phyloP scores from a whole-genome alignment of 495 filamentous ascomycete species.

The Polyplosphaeria fusca region DNA sequence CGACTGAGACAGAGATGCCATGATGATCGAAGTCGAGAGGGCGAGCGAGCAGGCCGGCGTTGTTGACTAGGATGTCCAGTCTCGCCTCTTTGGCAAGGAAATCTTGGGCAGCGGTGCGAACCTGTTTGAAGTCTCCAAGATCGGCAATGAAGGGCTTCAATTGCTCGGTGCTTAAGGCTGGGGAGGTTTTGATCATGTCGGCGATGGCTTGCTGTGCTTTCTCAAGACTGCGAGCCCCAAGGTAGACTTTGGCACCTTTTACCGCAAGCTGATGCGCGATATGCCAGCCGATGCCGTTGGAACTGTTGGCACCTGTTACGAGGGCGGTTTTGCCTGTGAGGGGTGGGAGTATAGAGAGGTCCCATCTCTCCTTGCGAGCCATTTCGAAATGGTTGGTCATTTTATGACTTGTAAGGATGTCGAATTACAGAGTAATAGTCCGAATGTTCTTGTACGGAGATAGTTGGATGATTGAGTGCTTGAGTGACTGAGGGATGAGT shows the following conservation, averaged over 20 bases:
- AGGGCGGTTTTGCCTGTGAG: conserved; percentile 7
- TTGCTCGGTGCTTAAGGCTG: not conserved
- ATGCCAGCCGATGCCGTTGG: conserved; percentile 7
- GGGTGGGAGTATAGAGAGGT: not conserved
- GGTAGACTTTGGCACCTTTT: conserved; percentile 14
- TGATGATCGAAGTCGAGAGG: not conserved
- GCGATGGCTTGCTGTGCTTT: conserved; percentile 6
- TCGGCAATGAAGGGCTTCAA: conserved; percentile 3
- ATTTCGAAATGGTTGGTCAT: not conserved
- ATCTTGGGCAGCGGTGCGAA: not conserved
- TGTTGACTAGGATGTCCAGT: conserved; percentile 22
- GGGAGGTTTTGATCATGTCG: not conserved
- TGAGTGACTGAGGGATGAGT: too few species aligned
- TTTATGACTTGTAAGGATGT: too few species aligned
- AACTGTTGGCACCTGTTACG: conserved; percentile 10
- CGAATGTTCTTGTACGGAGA: too few species aligned
- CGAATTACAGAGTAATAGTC: too few species aligned
- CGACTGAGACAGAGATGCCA: not conserved
- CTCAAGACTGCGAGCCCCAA: conserved; percentile 4
- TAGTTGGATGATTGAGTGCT: too few species aligned
- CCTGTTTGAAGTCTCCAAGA: not conserved
- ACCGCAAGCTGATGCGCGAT: conserved; percentile 1
- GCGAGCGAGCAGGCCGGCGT: not conserved
- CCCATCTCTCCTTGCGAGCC: not conserved
- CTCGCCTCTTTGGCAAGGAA: not conserved